Evolutionary conservation across 2,329 filamentous ascomycete species (phyloP), one percentile per base, ranked within the genome.

Genomic region (Fusarium setosum): DNA sequence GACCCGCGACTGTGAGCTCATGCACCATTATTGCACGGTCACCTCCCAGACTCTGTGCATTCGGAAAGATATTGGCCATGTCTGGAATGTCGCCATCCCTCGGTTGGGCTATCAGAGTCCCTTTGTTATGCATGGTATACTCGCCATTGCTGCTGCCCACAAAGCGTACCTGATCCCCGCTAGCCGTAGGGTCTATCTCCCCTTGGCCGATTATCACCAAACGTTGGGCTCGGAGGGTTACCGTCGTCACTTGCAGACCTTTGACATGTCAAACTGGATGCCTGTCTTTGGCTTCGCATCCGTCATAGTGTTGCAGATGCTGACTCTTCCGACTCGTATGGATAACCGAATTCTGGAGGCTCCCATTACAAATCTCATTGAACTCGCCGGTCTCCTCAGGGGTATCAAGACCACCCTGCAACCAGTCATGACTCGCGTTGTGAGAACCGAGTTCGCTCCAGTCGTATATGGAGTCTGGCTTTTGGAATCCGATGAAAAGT

Each of bases 271-370:
- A 3, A 70, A 65, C 35, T 73, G 69, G 65, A 54, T 62, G 35
- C 75, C 79, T n/a, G 72, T 79, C 34, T 78, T 80, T 34, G 78
- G 75, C 67, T 81, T 83, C 49, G 79, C 81, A 55, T 79, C 80
- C 13, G 76, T 75, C 5, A 76, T 75, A 49, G 74, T 80, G 4
- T 13, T 75, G 7, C 68, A 67, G n/a, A 74, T 74, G 68, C 32
- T 72, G 23, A 67, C 64, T 9, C 61, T 72, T 8, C 71, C 71
- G 0, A 56, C 26, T 23, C 67, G 71, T 4, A 67, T 62, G 32
- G 57, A 61, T 9, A 53, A 52, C 18, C 47, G 55, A 20, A 31
- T 42, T 5, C 59, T 73, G 2, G 67, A 67, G 32, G 49, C 64
- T 15, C 71, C 71, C 2, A 60, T 73, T 17, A 54, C 31, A 11